These are phyloP conservation scores for Turritis glabra DNA, from an alignment of 345 rosid species.

Conservation along the genomic window DNA sequence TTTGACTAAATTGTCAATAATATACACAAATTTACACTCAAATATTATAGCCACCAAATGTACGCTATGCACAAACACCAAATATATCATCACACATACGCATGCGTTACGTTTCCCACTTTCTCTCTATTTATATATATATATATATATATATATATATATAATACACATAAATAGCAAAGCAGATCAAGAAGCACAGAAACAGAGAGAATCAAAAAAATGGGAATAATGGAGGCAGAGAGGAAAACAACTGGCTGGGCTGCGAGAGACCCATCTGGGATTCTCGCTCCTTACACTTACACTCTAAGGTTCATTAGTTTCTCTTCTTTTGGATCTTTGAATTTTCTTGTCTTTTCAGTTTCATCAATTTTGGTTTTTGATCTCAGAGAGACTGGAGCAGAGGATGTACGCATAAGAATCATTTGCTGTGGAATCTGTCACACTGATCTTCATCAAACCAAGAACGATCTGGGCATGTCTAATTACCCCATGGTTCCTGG, in stretches of 20 bases:
- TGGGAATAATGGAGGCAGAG: constrained; percentile 35
- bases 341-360: not conserved
- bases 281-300: constrained; percentile 65
- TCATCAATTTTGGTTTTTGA: not conserved
- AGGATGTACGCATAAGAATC: constrained; percentile 64
- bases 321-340: constrained; percentile 9
- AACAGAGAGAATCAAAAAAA: not conserved
- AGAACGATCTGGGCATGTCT: constrained; percentile 62
- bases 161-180: not conserved
- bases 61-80: constrained; percentile 7
- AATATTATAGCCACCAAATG: not conserved
- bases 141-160: too few relatives aligned
- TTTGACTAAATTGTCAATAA: constrained; percentile 35
- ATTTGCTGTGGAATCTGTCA: constrained; percentile 74
- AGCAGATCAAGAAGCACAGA: constrained; percentile 19
- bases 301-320: constrained; percentile 48
- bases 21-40: constrained; percentile 14
- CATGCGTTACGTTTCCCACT: constrained; percentile 30
- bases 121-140: constrained; percentile 10
- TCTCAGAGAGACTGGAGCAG: constrained; percentile 68
- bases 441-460: constrained; percentile 70
- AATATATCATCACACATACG: not conserved
- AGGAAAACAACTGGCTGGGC: constrained; percentile 64
- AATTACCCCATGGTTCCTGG: constrained; percentile 84
- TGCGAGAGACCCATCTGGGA: constrained; percentile 72